phyloP scores from a whole-genome alignment of 2,329 filamentous ascomycete species.

The Colletotrichum sp. region DNA sequence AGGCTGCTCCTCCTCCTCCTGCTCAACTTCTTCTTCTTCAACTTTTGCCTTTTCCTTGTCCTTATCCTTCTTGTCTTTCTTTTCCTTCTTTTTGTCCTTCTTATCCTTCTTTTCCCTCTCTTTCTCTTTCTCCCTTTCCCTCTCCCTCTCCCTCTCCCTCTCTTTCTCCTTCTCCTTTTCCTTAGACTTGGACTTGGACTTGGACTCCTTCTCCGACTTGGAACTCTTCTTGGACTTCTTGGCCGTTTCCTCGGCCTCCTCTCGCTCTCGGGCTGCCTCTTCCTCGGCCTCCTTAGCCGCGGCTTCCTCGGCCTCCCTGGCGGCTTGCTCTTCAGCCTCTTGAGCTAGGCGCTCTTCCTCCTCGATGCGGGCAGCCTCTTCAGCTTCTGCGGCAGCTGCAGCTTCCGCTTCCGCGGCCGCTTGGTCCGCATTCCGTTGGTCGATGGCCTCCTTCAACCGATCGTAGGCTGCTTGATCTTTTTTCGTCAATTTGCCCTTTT shows the following conservation, averaged over 20 bases:
- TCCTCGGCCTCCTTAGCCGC: constrained; percentile 28
- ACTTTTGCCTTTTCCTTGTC: constrained; percentile 11
- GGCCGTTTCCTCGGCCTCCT: constrained; percentile 36
- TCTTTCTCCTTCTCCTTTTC: constrained; percentile 37
- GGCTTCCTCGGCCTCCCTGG: constrained; percentile 44
- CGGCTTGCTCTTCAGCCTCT: not conserved
- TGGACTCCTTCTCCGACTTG: constrained; percentile 37
- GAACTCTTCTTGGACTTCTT: constrained; percentile 49
- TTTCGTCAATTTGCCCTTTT: constrained; percentile 50
- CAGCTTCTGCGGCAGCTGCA: constrained; percentile 39
- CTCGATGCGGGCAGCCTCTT: constrained; percentile 33
- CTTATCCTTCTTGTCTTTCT: constrained; percentile 34
- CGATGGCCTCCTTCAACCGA: constrained; percentile 37
- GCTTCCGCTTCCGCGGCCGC: constrained; percentile 31
- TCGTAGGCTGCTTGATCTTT: constrained; percentile 52
- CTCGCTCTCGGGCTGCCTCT: constrained; percentile 27
- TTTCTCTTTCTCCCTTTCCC: constrained; percentile 31
- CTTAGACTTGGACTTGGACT: constrained; percentile 38
- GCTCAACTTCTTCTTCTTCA: constrained; percentile 9
- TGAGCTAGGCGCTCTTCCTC: constrained; percentile 29
- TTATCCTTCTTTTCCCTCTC: constrained; percentile 35
- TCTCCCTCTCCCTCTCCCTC: constrained; percentile 24
- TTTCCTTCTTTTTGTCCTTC: constrained; percentile 26
- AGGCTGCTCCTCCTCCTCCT: not conserved
- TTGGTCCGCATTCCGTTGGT: constrained; percentile 39